Percentiles rank a stretch among this genome's conserved stretches.
Conservation (phyloP, 768 basidiomycete genomes). For the Leccinum broughii region DNA sequence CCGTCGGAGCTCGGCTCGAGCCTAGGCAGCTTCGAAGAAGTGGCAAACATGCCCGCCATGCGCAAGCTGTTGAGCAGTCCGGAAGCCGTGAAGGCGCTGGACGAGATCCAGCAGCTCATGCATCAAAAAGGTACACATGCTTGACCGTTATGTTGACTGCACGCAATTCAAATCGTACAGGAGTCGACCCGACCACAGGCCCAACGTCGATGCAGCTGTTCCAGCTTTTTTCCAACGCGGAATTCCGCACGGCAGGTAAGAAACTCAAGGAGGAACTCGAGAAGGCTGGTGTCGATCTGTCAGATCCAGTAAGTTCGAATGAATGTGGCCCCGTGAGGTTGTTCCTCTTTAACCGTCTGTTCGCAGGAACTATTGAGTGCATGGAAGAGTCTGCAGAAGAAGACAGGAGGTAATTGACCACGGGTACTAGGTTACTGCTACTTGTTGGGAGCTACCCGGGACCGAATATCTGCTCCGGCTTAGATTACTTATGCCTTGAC, state of each 20-base stretch:
- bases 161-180: constrained; percentile 30
- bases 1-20: constrained; percentile 37
- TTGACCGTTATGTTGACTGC: not conserved
- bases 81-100: constrained; percentile 49
- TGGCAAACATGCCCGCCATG: constrained; percentile 42
- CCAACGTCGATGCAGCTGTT: constrained; percentile 56
- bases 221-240: constrained; percentile 51
- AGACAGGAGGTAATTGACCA: constrained; percentile 15
- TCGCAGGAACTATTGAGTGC: constrained; percentile 48
- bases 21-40: constrained; percentile 42
- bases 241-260: constrained; percentile 50
- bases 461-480: not conserved
- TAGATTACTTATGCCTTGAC: not conserved
- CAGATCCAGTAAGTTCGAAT: constrained; percentile 45
- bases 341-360: not conserved
- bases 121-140: constrained; percentile 45
- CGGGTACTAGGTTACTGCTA: not conserved
- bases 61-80: constrained; percentile 51
- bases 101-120: constrained; percentile 45
- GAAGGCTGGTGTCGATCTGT: constrained; percentile 61
- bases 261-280: constrained; percentile 50
- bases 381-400: constrained; percentile 36
- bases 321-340: not conserved
- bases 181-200: constrained; percentile 47
- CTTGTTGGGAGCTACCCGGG: not conserved